Conservation (phyloP, 345 rosid genomes). For the Ceriops zippeliana region DNA sequence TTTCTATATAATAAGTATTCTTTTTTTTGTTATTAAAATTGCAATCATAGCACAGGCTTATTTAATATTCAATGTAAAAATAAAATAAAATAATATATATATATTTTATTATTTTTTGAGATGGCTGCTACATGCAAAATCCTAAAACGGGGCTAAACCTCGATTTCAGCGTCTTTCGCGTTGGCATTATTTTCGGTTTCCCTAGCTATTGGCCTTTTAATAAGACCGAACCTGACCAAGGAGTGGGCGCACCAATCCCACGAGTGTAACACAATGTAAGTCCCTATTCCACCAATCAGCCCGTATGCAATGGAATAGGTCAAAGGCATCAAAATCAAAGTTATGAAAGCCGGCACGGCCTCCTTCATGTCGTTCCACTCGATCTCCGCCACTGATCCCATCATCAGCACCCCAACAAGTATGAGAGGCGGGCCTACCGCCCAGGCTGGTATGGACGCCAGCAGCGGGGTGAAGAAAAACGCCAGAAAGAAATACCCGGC, state of each 20-base stretch:
- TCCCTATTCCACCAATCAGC: constrained; percentile 80
- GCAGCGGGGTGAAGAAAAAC: constrained; percentile 72
- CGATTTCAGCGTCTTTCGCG: constrained; percentile 36
- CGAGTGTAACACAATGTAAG: constrained; percentile 57
- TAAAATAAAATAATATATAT: too few species aligned
- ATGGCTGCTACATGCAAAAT: too few species aligned
- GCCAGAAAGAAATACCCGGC: constrained; percentile 79
- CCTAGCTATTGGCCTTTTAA: constrained; percentile 15
- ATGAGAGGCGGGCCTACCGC: constrained; percentile 96
- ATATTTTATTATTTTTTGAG: too few species aligned
- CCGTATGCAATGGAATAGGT: constrained; percentile 93
- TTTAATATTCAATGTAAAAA: too few species aligned
- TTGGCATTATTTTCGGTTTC: not conserved
- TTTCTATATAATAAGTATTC: too few species aligned
- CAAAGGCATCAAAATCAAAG: constrained; percentile 77
- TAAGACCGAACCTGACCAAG: constrained; percentile 40
- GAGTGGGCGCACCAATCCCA: constrained; percentile 65
- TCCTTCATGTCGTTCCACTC: constrained; percentile 88
- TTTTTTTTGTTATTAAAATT: too few species aligned
- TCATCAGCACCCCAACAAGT: constrained; percentile 91
- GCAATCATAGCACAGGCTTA: too few species aligned
- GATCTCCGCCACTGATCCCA: constrained; percentile 82
- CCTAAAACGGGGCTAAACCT: constrained; percentile 21
- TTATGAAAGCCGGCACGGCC: constrained; percentile 85
- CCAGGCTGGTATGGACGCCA: constrained; percentile 92